phyloP scores from a whole-genome alignment of 2,329 filamentous ascomycete genomes.

The Venturia pyrina region DNA sequence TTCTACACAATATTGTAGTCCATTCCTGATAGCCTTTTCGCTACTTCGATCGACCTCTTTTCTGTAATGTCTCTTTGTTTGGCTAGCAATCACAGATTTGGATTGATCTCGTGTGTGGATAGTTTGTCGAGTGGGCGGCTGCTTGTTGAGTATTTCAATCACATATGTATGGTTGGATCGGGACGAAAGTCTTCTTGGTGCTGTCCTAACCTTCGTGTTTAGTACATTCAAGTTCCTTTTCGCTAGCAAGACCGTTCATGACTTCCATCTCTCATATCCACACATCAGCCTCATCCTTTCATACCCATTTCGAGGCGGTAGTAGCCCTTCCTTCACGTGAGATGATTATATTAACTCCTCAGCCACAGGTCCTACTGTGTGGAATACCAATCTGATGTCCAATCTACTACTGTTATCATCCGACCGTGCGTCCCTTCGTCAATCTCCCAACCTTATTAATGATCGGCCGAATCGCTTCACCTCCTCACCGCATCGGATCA shows the following conservation, averaged over 20 bases:
- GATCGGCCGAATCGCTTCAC: not conserved
- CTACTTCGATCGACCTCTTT: not conserved
- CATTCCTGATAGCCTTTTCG: not conserved
- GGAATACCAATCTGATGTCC: not conserved
- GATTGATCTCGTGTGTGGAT: not conserved
- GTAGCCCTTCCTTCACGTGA: not conserved
- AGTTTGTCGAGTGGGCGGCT: not conserved
- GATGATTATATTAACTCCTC: not conserved
- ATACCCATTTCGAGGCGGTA: not conserved
- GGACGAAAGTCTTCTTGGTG: not conserved
- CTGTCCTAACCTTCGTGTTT: not conserved
- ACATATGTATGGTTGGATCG: not conserved
- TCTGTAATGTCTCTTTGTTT: not conserved
- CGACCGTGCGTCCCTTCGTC: not conserved
- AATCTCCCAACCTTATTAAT: not conserved
- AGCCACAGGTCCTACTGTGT: slow-evolving; percentile 4
- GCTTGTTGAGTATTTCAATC: not conserved
- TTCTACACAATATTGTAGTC: not conserved
- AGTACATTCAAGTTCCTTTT: too few relatives aligned
- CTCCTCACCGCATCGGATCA: not conserved
- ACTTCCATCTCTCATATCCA: too few relatives aligned
- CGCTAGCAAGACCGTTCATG: too few relatives aligned
- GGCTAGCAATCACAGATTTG: not conserved
- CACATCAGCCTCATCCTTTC: too few relatives aligned
- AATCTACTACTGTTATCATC: not conserved